Evolutionary conservation across 2,329 filamentous ascomycete genomes (phyloP).

Genomic region (Exophiala sp.): DNA sequence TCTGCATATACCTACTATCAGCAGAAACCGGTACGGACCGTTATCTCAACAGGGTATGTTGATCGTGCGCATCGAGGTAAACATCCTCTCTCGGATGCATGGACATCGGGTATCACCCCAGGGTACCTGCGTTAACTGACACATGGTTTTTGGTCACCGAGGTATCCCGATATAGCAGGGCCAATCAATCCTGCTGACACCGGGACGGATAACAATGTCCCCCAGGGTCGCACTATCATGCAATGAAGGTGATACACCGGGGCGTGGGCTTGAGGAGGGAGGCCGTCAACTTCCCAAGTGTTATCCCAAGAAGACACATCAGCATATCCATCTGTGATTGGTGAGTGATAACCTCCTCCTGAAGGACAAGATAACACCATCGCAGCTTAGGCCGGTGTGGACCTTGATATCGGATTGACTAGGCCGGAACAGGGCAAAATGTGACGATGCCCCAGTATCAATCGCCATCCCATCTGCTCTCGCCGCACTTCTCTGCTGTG

Average conservation of each 20-base stretch:
- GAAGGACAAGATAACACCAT: conserved; percentile 2
- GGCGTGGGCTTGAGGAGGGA: background rate
- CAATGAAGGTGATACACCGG: background rate
- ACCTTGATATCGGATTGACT: conserved; percentile 1
- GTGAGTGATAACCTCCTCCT: background rate
- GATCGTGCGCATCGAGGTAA: background rate
- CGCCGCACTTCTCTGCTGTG: background rate
- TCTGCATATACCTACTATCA: background rate
- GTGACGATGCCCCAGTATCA: conserved; percentile 1
- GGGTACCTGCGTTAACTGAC: conserved; percentile 19
- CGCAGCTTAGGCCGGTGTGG: background rate
- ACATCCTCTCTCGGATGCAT: background rate
- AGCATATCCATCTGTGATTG: background rate
- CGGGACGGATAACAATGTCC: background rate
- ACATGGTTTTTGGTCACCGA: conserved; percentile 13
- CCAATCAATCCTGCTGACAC: background rate
- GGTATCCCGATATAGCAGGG: background rate
- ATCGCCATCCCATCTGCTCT: background rate
- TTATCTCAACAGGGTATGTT: background rate
- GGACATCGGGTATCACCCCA: background rate
- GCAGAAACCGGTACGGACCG: background rate
- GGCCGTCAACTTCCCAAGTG: background rate
- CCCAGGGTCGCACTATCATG: background rate
- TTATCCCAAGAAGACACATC: background rate
- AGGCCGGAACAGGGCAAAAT: conserved; percentile 13